Evolutionary conservation across 2,329 filamentous ascomycete genomes (phyloP).

Genomic region (Botryotinia narcissicola): DNA sequence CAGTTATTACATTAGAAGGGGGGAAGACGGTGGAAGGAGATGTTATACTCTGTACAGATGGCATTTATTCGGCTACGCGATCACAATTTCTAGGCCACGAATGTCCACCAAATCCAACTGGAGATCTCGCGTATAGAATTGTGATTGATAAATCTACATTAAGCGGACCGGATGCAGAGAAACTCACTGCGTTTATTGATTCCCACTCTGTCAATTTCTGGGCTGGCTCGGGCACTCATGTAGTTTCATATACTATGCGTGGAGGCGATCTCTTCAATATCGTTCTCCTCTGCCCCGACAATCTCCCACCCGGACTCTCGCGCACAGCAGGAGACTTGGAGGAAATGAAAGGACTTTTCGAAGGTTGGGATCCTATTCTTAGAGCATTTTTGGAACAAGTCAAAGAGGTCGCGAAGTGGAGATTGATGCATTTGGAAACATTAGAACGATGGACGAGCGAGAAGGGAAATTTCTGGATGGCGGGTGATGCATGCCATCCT

Average conservation of each 20-base stretch:
- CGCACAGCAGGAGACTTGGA: slow-evolving; percentile 53
- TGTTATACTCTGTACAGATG: slow-evolving; percentile 62
- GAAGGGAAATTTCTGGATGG: slow-evolving; percentile 32
- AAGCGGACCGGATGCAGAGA: slow-evolving; percentile 47
- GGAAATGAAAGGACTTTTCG: slow-evolving; percentile 60
- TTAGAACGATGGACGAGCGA: slow-evolving; percentile 30
- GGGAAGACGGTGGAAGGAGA: slow-evolving; percentile 46
- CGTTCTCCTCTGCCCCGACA: slow-evolving; percentile 63
- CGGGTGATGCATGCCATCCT: slow-evolving; percentile 61
- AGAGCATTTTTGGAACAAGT: slow-evolving; percentile 48
- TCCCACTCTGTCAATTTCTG: slow-evolving; percentile 49
- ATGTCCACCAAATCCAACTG: slow-evolving; percentile 55
- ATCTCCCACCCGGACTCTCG: slow-evolving; percentile 53
- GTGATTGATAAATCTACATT: slow-evolving; percentile 49
- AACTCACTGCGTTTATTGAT: slow-evolving; percentile 44
- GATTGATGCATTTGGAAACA: slow-evolving; percentile 54
- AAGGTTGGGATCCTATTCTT: slow-evolving; percentile 62
- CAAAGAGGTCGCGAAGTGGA: slow-evolving; percentile 65
- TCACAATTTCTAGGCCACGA: slow-evolving; percentile 46
- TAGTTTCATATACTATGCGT: slow-evolving; percentile 59
- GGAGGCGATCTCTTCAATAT: slow-evolving; percentile 62
- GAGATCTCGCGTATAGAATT: slow-evolving; percentile 64
- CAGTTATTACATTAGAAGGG: slow-evolving; percentile 26
- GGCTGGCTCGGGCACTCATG: slow-evolving; percentile 49
- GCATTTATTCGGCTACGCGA: slow-evolving; percentile 59